Evolutionary conservation across 83 land plant species (phyloP), one percentile per base, ranked within the genome.

Genomic region (Picea abies): DNA sequence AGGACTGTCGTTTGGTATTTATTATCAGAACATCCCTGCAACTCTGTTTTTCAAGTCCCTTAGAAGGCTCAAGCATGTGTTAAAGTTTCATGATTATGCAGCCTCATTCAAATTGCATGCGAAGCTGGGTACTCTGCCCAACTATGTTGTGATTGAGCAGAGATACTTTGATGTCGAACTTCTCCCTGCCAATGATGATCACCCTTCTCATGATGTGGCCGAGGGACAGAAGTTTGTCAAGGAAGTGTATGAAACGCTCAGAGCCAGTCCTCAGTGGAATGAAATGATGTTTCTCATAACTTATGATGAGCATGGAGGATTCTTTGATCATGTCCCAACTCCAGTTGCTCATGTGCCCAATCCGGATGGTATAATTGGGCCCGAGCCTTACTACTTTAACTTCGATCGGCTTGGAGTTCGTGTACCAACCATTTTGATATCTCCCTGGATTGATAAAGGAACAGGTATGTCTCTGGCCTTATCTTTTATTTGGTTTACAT

Each of bases 251-350:
- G 98, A 97, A 76, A 92, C 93, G 14, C 87, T 97, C 49, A 85
- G 99, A 67, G 89, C 92, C 17, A 94, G 98, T 60, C 98, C 96
- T 0, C 99, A 97, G 64, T 97, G 99, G 99, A 92, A 97, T 22
- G 95, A 93, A 72, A 93, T 86, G 88, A 91, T 94, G 84, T 78
- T 97, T 35, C 41, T 97, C 72, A 94, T 97, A 73, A 97, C 99
- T 5, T 97, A 97, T 68, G 99, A 97, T 83, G 99, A 97, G 87
- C 99, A 97, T 69, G 99, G 99, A 17, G 99, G 99, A 47, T 97
- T 95, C 79, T 97, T 94, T 78, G 99, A 97, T 77, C 99, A 97
- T 83, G 99, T 96, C 58, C 93, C 99, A 12, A 97, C 99, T 4
- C 99, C 99, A 0, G 93, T 92, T 41, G n/a, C 83, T 3, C 86